Conservation (phyloP, 768 basidiomycete genomes). For the Coprinellus aureogranulatus region DNA sequence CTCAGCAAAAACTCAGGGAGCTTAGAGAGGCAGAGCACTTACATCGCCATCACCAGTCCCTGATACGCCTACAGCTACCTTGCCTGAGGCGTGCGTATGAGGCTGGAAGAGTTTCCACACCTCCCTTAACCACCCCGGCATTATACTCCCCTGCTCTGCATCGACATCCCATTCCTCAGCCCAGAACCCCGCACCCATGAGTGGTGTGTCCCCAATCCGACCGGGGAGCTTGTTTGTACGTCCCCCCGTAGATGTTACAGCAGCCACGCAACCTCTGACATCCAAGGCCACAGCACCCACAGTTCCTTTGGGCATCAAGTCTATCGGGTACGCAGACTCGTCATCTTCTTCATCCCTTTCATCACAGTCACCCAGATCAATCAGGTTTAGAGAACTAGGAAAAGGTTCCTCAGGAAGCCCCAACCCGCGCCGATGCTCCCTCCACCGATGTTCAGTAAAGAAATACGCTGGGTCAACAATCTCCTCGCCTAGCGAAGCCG, state of each 20-base stretch:
- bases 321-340: conserved; percentile 33
- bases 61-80: conserved; percentile 66
- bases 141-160: neutral
- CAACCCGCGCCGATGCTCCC: conserved; percentile 69
- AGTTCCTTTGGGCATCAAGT: conserved; percentile 57
- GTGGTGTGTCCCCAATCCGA: conserved; percentile 79
- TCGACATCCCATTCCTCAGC: conserved; percentile 75
- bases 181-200: conserved; percentile 80
- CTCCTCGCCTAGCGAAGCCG: conserved; percentile 48
- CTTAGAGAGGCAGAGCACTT: conserved; percentile 18
- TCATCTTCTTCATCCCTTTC: conserved; percentile 13
- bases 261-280: conserved; percentile 65
- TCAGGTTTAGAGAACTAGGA: conserved; percentile 25
- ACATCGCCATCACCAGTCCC: conserved; percentile 88
- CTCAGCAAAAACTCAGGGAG: conserved; percentile 6
- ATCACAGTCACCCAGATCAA: neutral
- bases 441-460: conserved; percentile 73
- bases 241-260: conserved; percentile 78
- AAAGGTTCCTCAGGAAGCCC: conserved; percentile 69
- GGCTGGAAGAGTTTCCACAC: conserved; percentile 30
- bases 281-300: conserved; percentile 86
- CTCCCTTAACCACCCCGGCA: conserved; percentile 25
- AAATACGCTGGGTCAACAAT: conserved; percentile 77
- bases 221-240: conserved; percentile 81
- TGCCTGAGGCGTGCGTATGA: neutral